Base-by-base conservation (phyloP, 352 stramenopile genomes). In the Peronospora belbahrii region DNA sequence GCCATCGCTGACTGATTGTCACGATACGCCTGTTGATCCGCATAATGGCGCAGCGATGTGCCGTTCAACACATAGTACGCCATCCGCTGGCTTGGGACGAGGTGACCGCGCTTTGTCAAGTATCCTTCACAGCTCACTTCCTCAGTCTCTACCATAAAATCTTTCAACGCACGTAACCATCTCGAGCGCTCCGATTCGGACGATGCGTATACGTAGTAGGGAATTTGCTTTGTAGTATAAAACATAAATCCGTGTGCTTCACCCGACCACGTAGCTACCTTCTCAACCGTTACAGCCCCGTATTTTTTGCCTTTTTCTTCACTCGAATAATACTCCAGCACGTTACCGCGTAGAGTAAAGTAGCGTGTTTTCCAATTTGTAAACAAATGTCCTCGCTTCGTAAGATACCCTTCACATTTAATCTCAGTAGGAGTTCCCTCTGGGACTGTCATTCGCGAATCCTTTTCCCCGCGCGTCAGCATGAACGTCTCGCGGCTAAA, bases 351-450 rank as follows among this genome's bases (percentile, higher is more conserved):
- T 31, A 94, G 55, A 24, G 86, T 85, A 52, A 94, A 94, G 63
- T 91, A 94, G 17, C 83, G 76, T 48, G 82, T 94, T 62, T 93
- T 94, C 83, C 83, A 94, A 61, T 88, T 94, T 19, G 81, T 94
- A 38, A 92, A 90, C 57, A 92, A 68, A 59, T 94, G 83, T 22
- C 83, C 83, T 40, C 81, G 70, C 62, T 94, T 94, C 10, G 81
- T 93, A 13, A 94, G 46, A 36, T 88, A 94, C 20, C 83, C 83
- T 42, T 91, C 80, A 41, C 68, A 91, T 37, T 69, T 70, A 41
- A 91, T 86, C 18, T 87, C 74, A 6, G 50, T 59, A 22, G 65
- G 64, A 0, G 64, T 68, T 53, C 56, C 61, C 18, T 91, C 76
- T 0, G 72, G 74, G 15, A 88, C 80, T 22, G 62, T 66, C 40